phyloP scores from a whole-genome alignment of 768 basidiomycete genomes.

The Coprinopsis cinerea region DNA sequence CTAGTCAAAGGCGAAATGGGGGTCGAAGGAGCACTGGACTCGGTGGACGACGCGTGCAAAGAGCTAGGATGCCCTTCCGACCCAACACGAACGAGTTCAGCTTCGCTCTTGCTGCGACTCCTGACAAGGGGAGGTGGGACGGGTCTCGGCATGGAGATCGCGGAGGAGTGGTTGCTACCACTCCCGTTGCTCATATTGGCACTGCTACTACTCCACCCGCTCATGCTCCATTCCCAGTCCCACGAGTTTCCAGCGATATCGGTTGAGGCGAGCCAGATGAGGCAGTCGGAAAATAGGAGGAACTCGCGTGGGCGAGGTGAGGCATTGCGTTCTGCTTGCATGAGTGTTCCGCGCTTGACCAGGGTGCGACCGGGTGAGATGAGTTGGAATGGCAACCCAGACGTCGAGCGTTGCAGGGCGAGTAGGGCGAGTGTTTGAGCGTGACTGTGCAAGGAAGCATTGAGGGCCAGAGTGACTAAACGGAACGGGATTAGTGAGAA shows the following conservation, averaged over 20 bases:
- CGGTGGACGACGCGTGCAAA: background rate
- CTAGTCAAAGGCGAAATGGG: conserved; percentile 1
- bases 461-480: conserved; percentile 70
- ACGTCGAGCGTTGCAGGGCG: conserved; percentile 72
- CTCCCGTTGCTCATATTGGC: conserved; percentile 14
- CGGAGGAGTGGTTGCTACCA: conserved; percentile 14
- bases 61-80: background rate
- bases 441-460: conserved; percentile 74
- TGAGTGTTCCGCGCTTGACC: conserved; percentile 58
- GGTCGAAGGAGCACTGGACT: background rate
- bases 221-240: conserved; percentile 25
- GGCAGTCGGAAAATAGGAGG: conserved; percentile 75
- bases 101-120: conserved; percentile 56
- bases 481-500: background rate
- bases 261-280: conserved; percentile 67
- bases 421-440: conserved; percentile 70
- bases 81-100: conserved; percentile 32
- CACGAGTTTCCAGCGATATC: conserved; percentile 26
- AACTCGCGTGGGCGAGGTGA: conserved; percentile 59
- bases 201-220: conserved; percentile 24
- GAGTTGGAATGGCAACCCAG: conserved; percentile 71
- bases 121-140: conserved; percentile 31
- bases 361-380: conserved; percentile 77
- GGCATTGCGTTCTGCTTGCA: conserved; percentile 50
- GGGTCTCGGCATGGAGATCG: conserved; percentile 15